phyloP scores from a whole-genome alignment of 495 filamentous ascomycete genomes.

The Pyrenula aspistea region DNA sequence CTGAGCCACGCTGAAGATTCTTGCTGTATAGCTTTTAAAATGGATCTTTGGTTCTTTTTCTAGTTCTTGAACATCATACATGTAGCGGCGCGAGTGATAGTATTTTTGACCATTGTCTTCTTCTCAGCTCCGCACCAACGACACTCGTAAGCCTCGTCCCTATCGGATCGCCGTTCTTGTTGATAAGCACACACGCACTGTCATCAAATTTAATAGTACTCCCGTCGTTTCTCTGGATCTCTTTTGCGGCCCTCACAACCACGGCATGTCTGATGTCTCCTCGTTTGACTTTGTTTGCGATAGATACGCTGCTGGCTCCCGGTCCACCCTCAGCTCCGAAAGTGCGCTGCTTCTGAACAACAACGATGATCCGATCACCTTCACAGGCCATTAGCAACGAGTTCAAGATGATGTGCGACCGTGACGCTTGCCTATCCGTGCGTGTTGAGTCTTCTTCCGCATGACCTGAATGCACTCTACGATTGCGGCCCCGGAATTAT shows the following conservation, averaged over 20 bases:
- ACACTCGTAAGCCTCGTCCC: constrained; percentile 84
- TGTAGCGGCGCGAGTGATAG: constrained; percentile 90
- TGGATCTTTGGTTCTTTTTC: constrained; percentile 4
- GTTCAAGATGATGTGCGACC: too few species aligned
- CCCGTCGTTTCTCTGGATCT: constrained; percentile 75
- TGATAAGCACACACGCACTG: constrained; percentile 95
- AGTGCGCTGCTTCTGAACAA: constrained; percentile 88
- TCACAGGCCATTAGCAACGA: neutral
- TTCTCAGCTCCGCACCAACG: constrained; percentile 74
- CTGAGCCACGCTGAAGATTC: too few species aligned
- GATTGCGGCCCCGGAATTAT: constrained; percentile 96
- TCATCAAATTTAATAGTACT: constrained; percentile 89
- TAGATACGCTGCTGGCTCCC: constrained; percentile 39
- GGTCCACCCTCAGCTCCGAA: constrained; percentile 52
- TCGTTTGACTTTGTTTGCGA: constrained; percentile 84
- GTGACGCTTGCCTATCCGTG: constrained; percentile 66
- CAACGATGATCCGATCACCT: constrained; percentile 96
- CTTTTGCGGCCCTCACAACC: constrained; percentile 81
- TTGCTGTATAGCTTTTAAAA: too few species aligned
- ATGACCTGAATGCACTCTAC: constrained; percentile 93
- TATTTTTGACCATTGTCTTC: constrained; percentile 94
- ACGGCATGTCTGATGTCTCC: constrained; percentile 96
- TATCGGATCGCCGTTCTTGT: constrained; percentile 92
- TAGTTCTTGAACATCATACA: constrained; percentile 39
- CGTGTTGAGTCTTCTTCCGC: constrained; percentile 69